Evolutionary conservation across 768 basidiomycete species (phyloP).

Genomic region (Amanita molliuscula): DNA sequence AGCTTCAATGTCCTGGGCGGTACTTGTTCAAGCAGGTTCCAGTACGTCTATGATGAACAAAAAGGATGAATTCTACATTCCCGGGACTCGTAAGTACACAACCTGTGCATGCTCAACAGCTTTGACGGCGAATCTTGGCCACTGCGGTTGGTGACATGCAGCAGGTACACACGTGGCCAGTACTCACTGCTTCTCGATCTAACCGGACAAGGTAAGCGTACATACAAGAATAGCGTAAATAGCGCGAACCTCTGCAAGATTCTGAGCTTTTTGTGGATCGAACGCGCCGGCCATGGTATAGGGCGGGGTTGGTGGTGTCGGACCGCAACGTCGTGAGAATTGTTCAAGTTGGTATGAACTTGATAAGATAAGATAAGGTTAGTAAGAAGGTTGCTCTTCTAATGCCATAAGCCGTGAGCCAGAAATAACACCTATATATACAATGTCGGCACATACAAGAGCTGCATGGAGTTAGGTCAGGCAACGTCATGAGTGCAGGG

Average conservation of each 20-base stretch:
- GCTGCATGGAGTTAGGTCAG: slow-evolving; percentile 9
- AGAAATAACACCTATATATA: slow-evolving; percentile 17
- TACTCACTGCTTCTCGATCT: slow-evolving; percentile 95
- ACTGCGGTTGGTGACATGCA: neutral
- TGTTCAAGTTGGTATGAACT: neutral
- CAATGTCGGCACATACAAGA: slow-evolving; percentile 14
- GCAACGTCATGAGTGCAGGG: neutral
- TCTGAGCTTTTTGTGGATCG: slow-evolving; percentile 88
- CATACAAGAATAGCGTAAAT: neutral
- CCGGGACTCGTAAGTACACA: slow-evolving; percentile 14
- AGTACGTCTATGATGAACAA: slow-evolving; percentile 62
- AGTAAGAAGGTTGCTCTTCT: too few relatives aligned
- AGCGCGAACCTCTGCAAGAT: slow-evolving; percentile 67
- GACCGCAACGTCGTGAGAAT: neutral
- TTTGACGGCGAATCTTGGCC: slow-evolving; percentile 74
- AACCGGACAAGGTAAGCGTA: slow-evolving; percentile 8
- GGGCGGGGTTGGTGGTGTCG: neutral
- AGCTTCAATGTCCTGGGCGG: slow-evolving; percentile 66
- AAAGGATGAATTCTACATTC: neutral
- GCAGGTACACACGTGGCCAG: neutral
- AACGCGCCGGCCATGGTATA: slow-evolving; percentile 29
- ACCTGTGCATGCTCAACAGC: slow-evolving; percentile 97
- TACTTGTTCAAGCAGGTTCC: slow-evolving; percentile 83
- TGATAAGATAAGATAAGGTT: too few relatives aligned
- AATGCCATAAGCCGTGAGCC: slow-evolving; percentile 11